These are phyloP conservation scores for Physaria fendleri DNA, from an alignment of 345 rosid species.

Conservation along the genomic window DNA sequence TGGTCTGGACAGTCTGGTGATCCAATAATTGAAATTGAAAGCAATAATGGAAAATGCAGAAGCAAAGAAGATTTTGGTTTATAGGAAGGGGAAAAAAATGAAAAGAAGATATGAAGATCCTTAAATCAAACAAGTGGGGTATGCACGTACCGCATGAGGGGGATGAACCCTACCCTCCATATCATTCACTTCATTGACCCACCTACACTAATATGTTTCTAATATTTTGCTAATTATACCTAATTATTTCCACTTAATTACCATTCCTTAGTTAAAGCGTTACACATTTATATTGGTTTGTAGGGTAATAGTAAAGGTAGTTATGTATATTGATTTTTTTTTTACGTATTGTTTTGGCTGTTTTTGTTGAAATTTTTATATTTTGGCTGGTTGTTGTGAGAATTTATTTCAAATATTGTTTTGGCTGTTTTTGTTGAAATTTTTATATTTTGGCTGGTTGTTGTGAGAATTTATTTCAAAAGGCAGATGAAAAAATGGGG, in stretches of 20 bases:
- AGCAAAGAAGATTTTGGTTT: constrained; percentile 5
- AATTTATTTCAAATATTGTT: too few species aligned
- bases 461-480: too few species aligned
- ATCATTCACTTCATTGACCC: constrained; percentile 23
- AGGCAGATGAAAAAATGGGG: too few species aligned
- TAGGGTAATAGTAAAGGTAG: too few species aligned
- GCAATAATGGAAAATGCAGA: constrained; percentile 10
- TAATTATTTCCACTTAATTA: background rate
- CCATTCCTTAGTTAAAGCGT: background rate
- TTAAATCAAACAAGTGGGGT: constrained; percentile 35
- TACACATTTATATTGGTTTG: background rate
- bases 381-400: too few species aligned
- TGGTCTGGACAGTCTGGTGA: background rate
- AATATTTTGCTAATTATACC: background rate
- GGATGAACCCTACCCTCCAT: constrained; percentile 31
- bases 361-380: too few species aligned
- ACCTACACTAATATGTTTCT: background rate
- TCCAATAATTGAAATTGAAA: constrained; percentile 4
- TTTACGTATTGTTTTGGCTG: too few species aligned
- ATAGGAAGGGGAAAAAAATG: background rate
- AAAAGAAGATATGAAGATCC: constrained; percentile 18
- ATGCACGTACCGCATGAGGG: constrained; percentile 23
- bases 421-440: too few species aligned
- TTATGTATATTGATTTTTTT: too few species aligned
- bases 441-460: too few species aligned